These are phyloP conservation scores for Xylaria hypoxylon DNA, from an alignment of 2,329 filamentous ascomycete species.

Conservation along the genomic window DNA sequence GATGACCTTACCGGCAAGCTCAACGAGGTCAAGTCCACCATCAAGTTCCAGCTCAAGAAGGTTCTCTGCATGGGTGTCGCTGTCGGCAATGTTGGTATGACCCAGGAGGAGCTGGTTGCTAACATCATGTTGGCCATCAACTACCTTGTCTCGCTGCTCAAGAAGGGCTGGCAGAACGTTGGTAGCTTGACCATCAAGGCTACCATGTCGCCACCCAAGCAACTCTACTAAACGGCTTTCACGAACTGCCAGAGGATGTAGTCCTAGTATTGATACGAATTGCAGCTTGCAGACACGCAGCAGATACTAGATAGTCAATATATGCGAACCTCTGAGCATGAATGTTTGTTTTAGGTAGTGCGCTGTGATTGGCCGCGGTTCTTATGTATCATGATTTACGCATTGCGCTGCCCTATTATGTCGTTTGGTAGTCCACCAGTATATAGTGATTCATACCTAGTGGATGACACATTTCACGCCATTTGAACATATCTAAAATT, in stretches of 20 bases:
- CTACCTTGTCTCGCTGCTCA: slow-evolving; percentile 98
- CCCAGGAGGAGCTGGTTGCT: slow-evolving; percentile 91
- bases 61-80: slow-evolving; percentile 99
- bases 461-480: no score
- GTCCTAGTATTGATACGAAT: slow-evolving; percentile 42
- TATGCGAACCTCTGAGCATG: slow-evolving; percentile 45
- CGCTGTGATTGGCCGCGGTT: background rate
- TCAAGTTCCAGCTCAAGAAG: slow-evolving; percentile 99
- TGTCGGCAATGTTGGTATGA: slow-evolving; percentile 98
- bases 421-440: no score
- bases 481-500: no score
- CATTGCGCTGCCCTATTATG: no score
- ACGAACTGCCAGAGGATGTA: slow-evolving; percentile 47
- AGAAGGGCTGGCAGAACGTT: slow-evolving; percentile 99
- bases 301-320: slow-evolving; percentile 46
- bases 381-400: no score
- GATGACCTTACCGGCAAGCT: slow-evolving; percentile 96
- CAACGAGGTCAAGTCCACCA: slow-evolving; percentile 99
- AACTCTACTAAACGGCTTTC: slow-evolving; percentile 81
- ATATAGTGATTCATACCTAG: no score
- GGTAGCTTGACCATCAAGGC: slow-evolving; percentile 99
- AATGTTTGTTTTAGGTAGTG: background rate
- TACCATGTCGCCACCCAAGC: slow-evolving; percentile 98
- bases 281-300: slow-evolving; percentile 20
- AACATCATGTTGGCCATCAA: slow-evolving; percentile 99